Base-by-base conservation (phyloP, 257 asterid species). In the Voacanga thouarsii region DNA sequence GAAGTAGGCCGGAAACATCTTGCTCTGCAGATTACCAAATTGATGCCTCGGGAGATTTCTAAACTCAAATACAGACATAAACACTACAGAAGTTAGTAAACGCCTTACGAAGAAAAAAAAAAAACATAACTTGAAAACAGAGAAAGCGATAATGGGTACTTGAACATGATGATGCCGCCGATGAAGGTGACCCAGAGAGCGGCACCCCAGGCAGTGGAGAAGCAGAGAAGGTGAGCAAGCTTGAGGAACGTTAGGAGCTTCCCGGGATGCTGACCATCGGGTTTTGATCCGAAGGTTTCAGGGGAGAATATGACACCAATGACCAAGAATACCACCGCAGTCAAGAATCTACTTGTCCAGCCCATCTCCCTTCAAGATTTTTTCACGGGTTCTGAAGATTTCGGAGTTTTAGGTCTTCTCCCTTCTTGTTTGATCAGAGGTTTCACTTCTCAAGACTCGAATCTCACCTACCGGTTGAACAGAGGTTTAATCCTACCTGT, bases 101-200 rank as follows among this genome's bases (percentile, higher is more conserved):
- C 7, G 19, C 2, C 37, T 5, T 4, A 23, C 19, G n/a, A 51
- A 49, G 6, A 18, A 6, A 28, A 63, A 39, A 63, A 39, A 1
- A 53, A 69, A 33, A 24, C 30, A 9, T 0, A n/a, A 6, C 16
- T 4, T 23, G 71, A 26, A 7, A 19, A 71, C 6, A n/a, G 16
- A 51, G 44, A 55, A 16, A 2, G 65, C 39, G 65, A 50, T 0
- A 39, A 24, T 8, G 14, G 19, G 79, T 89, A 96, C 99, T 91
- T 96, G 90, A 96, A 96, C 99, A 92, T 92, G 89, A 96, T 93
- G 90, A 96, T 93, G 86, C 99, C 99, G 72, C 99, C 99, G 80
- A 96, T 90, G 91, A 96, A 93, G 81, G 98, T 93, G 80, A 93
- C 98, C 99, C 99, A 96, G 4, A 93, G 84, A 79, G 98, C 96